A percentile compares a stretch with the other conserved stretches of the same genome.
These are phyloP conservation scores for Neoscytalidium dimidiatum DNA, from an alignment of 2,329 filamentous ascomycete genomes.

Conservation along the genomic window DNA sequence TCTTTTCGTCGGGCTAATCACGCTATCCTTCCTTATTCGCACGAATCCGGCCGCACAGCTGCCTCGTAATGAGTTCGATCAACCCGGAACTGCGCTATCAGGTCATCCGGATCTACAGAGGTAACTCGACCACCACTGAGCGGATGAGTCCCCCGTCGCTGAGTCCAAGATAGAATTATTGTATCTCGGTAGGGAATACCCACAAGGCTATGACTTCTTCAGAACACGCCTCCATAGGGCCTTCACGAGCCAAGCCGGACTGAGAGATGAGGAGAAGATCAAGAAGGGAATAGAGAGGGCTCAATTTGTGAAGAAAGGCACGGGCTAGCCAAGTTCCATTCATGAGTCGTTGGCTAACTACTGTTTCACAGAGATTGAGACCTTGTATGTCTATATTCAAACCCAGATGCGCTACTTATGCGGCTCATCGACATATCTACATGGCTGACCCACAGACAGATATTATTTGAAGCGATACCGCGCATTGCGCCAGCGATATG, in stretches of 20 bases:
- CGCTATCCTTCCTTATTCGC: background rate
- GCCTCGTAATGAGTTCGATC: background rate
- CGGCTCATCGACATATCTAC: slow-evolving; percentile 18
- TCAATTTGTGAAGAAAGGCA: slow-evolving; percentile 89
- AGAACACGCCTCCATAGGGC: slow-evolving; percentile 78
- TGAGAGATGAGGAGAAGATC: slow-evolving; percentile 76
- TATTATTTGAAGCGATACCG: slow-evolving; percentile 94
- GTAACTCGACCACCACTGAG: slow-evolving; percentile 43
- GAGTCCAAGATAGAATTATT: slow-evolving; percentile 68
- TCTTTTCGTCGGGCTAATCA: background rate
- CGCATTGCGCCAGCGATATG: slow-evolving; percentile 79
- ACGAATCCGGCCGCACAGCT: background rate
- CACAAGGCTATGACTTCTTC: slow-evolving; percentile 81
- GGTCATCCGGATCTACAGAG: slow-evolving; percentile 88
- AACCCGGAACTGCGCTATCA: slow-evolving; percentile 62
- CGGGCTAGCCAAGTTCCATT: slow-evolving; percentile 5
- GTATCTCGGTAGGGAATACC: slow-evolving; percentile 82
- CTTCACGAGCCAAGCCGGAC: slow-evolving; percentile 72
- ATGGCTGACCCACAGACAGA: slow-evolving; percentile 48
- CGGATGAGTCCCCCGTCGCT: background rate
- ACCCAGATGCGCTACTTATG: background rate
- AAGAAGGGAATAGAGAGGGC: slow-evolving; percentile 73
- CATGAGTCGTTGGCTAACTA: slow-evolving; percentile 16
- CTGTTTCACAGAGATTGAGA: slow-evolving; percentile 74
- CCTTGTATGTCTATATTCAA: slow-evolving; percentile 66